phyloP scores from a whole-genome alignment of 495 filamentous ascomycete genomes.

The Aspergillus ellipticus region DNA sequence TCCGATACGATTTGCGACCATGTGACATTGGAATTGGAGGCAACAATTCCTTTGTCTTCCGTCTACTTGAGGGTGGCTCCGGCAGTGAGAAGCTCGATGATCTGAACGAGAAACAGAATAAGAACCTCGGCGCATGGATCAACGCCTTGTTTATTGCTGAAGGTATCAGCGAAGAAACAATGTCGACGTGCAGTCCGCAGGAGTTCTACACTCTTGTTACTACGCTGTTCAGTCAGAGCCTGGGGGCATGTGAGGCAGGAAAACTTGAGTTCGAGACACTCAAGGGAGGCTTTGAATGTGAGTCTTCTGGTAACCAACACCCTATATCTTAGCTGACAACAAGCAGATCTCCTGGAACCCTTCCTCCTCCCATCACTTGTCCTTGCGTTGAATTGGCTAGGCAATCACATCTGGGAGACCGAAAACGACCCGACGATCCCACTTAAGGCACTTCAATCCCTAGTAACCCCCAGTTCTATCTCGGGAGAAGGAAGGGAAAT shows the following conservation, averaged over 20 bases:
- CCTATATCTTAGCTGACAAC: background rate
- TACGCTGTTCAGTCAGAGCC: constrained; percentile 80
- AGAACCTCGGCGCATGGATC: constrained; percentile 80
- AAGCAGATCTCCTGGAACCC: constrained; percentile 74
- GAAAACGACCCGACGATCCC: constrained; percentile 60
- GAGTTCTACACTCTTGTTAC: constrained; percentile 92
- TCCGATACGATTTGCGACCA: constrained; percentile 72
- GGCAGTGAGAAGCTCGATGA: constrained; percentile 59
- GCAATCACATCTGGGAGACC: constrained; percentile 73
- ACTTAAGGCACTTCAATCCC: constrained; percentile 65
- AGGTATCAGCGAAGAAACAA: constrained; percentile 79
- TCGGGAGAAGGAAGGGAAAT: constrained; percentile 77
- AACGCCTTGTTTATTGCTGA: constrained; percentile 81
- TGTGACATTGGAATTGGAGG: constrained; percentile 61
- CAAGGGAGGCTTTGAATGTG: constrained; percentile 84
- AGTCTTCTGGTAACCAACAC: constrained; percentile 22
- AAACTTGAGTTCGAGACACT: constrained; percentile 75
- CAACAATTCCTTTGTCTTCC: constrained; percentile 71
- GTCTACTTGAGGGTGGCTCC: constrained; percentile 64
- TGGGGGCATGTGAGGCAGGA: constrained; percentile 67
- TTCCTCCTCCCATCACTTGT: constrained; percentile 88
- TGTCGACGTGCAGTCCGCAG: constrained; percentile 87
- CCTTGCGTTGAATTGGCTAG: constrained; percentile 74
- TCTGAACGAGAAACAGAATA: constrained; percentile 68
- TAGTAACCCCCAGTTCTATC: constrained; percentile 71